Evolutionary conservation across 2,329 filamentous ascomycete species (phyloP).

Genomic region (Onygenales sp.): DNA sequence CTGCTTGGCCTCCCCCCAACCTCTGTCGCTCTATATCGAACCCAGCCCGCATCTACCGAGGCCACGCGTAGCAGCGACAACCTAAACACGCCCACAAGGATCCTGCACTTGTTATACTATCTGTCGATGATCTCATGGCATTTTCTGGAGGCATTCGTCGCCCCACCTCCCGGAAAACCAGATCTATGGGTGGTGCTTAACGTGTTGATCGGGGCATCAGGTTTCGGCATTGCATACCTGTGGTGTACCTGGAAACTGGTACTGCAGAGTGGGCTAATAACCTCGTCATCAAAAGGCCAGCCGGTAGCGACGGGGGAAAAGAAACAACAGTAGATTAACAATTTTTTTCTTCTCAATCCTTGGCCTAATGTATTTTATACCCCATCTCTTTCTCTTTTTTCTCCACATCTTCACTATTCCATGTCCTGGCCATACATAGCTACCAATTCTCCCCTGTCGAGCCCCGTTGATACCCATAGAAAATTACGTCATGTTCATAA

Average conservation of each 20-base stretch:
- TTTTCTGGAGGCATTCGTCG: conserved; percentile 57
- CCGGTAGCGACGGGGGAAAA: conserved; percentile 3
- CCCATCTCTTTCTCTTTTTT: too few relatives aligned
- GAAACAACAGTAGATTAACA: neutral
- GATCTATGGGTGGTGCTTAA: conserved; percentile 94
- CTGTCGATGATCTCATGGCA: conserved; percentile 73
- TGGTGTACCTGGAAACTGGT: conserved; percentile 72
- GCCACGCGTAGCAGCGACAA: conserved; percentile 34
- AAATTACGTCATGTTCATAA: too few relatives aligned
- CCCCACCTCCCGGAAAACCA: conserved; percentile 66
- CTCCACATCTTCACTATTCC: too few relatives aligned
- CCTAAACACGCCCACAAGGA: conserved; percentile 49
- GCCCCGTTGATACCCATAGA: too few relatives aligned
- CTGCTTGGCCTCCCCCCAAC: conserved; percentile 78
- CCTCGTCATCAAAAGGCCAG: neutral
- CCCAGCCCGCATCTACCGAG: conserved; percentile 24
- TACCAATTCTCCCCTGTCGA: too few relatives aligned
- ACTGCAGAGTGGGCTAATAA: conserved; percentile 12
- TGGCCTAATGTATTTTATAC: too few relatives aligned
- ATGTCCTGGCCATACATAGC: too few relatives aligned
- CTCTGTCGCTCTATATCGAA: conserved; percentile 58
- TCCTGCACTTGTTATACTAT: conserved; percentile 71
- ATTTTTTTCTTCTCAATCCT: too few relatives aligned
- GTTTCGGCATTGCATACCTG: conserved; percentile 77
- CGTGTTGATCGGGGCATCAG: conserved; percentile 72